Percentiles rank a stretch among this genome's conserved stretches.
These are phyloP conservation scores for Fonsecaea pugnacius DNA, from an alignment of 2,329 filamentous ascomycete species.

Conservation along the genomic window DNA sequence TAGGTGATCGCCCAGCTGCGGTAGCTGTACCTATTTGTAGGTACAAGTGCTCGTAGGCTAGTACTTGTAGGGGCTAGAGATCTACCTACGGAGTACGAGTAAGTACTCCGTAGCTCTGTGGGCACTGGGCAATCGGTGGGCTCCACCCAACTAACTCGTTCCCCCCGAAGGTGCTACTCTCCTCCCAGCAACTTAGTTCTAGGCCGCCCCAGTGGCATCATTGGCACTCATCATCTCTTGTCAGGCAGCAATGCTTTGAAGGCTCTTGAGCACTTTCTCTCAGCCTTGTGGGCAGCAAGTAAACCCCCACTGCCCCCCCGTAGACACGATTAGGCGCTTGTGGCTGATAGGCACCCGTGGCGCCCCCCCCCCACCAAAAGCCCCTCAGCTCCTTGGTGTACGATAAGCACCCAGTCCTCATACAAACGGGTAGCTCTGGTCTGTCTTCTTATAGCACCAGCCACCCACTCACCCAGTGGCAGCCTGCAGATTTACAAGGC, in stretches of 20 bases:
- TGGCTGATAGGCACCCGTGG: not conserved
- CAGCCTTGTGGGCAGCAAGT: not conserved
- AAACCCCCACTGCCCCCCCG: not conserved
- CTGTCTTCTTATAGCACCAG: not conserved
- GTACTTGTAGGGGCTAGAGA: too few species aligned
- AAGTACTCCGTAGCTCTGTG: too few species aligned
- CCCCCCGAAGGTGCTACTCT: not conserved
- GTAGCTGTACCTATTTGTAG: too few species aligned
- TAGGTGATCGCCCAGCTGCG: too few species aligned
- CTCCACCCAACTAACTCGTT: not conserved
- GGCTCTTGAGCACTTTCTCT: not conserved
- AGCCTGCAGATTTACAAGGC: not conserved
- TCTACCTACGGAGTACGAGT: too few species aligned
- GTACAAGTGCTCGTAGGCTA: too few species aligned
- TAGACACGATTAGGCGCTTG: constrained; percentile 1
- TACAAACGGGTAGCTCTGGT: not conserved
- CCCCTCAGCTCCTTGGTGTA: not conserved
- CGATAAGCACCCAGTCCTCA: not conserved
- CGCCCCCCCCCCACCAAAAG: not conserved
- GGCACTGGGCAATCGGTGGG: not conserved
- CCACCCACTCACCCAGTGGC: not conserved
- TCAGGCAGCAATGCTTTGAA: not conserved
- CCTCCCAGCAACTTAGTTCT: not conserved
- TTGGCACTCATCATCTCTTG: not conserved
- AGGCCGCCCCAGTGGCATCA: not conserved